Percentiles rank a stretch among this genome's conserved stretches.
These are phyloP conservation scores for Cyberlindnera lachancei DNA, from an alignment of 805 yeast genomes.

Conservation along the genomic window DNA sequence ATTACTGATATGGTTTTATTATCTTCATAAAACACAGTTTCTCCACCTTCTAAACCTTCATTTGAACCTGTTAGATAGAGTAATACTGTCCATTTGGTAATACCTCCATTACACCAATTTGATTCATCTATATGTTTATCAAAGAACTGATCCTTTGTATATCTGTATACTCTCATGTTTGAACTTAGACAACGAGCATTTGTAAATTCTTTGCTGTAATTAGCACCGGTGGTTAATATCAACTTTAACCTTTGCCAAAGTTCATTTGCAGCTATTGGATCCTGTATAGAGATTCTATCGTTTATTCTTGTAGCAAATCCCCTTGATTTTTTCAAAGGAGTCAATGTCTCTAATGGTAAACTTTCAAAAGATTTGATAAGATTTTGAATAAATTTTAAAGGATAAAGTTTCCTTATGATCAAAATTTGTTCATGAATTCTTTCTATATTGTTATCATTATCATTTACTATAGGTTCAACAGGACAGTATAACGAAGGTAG, in stretches of 20 bases:
- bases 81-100: constrained; percentile 52
- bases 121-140: constrained; percentile 57
- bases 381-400: constrained; percentile 5
- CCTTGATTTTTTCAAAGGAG: constrained; percentile 40
- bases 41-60: constrained; percentile 51
- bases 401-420: constrained; percentile 15
- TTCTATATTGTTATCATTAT: too few species aligned
- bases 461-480: too few species aligned
- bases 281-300: constrained; percentile 39
- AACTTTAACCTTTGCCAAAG: constrained; percentile 37
- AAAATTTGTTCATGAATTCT: too few species aligned
- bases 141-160: constrained; percentile 49
- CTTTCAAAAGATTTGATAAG: constrained; percentile 4
- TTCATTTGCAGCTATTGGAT: constrained; percentile 27
- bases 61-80: constrained; percentile 47
- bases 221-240: constrained; percentile 23
- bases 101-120: constrained; percentile 32
- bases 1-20: constrained; percentile 29
- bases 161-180: constrained; percentile 48
- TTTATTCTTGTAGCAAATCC: constrained; percentile 52
- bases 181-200: constrained; percentile 45
- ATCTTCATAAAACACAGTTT: constrained; percentile 42
- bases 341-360: constrained; percentile 33
- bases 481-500: too few species aligned
- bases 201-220: constrained; percentile 27